A percentile compares a stretch with the other conserved stretches of the same genome.
Conservation (phyloP, 371 early-diverging fungal species). For the Mucor piriformis region DNA sequence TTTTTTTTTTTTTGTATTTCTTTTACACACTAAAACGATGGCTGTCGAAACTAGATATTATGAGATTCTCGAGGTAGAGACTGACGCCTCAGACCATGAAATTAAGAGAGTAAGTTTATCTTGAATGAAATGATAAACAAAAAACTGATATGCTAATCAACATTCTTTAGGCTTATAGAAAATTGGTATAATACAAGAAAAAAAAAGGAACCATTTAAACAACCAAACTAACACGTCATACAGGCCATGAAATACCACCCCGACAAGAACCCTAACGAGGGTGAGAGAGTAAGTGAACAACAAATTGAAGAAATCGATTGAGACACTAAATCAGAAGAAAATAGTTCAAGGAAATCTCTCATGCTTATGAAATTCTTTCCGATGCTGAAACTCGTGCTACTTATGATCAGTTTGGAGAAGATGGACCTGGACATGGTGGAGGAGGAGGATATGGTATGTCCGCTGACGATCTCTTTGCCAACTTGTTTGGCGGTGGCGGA, state of each 20-base stretch:
- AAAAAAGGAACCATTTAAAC: neutral
- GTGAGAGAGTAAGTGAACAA: slow-evolving; percentile 34
- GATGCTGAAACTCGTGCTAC: slow-evolving; percentile 84
- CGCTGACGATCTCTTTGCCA: slow-evolving; percentile 85
- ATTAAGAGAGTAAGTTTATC: slow-evolving; percentile 71
- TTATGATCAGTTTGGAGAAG: slow-evolving; percentile 91
- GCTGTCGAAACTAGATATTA: slow-evolving; percentile 88
- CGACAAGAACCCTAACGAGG: slow-evolving; percentile 75
- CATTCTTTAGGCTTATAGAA: slow-evolving; percentile 82
- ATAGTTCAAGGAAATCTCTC: slow-evolving; percentile 90
- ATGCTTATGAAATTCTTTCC: slow-evolving; percentile 95
- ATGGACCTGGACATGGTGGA: slow-evolving; percentile 68
- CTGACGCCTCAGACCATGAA: slow-evolving; percentile 80
- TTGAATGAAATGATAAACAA: neutral
- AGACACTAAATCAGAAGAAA: neutral
- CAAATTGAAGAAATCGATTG: neutral
- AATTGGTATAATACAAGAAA: slow-evolving; percentile 54
- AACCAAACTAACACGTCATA: neutral
- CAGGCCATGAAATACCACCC: slow-evolving; percentile 96
- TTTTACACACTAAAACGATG: slow-evolving; percentile 42
- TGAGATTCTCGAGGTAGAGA: slow-evolving; percentile 86
- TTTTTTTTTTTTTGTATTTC: neutral
- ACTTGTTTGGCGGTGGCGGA: slow-evolving; percentile 74
- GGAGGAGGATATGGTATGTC: slow-evolving; percentile 63
- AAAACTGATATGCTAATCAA: neutral